Evolutionary conservation across 2,329 filamentous ascomycete species (phyloP), one percentile per base, ranked within the genome.

Genomic region (Aspergillus aculeatus): DNA sequence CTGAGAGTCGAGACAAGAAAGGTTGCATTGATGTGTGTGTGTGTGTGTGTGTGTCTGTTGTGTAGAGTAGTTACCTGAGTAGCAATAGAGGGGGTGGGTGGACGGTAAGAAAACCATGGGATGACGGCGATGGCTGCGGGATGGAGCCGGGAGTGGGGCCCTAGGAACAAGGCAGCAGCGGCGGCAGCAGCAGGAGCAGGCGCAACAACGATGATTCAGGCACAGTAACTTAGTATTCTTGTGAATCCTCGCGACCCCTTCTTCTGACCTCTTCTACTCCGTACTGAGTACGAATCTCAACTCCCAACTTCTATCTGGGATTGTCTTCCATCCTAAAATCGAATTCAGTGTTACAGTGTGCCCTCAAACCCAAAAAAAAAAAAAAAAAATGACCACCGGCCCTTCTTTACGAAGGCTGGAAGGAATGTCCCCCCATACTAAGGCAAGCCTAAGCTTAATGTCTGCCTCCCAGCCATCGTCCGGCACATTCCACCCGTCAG

Each of bases 81-180:
- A 26, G 23, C 23, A 23, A 23, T 23, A 23, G 23, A 23, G 23
- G 23, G 23, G 7, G 26, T 26, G 26, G 26, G 26, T 26, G 26
- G 26, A 26, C 7, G 47, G 50, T 38, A 47, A 58, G 41, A 49
- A 58, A 58, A 58, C 32, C 32, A 44, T 19, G 38, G 38, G 38
- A 44, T 44, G 38, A 44, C 38, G 38, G 38, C 38, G 16, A 19
- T 16, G 14, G 38, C 14, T 44, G 38, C 38, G 38, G 38, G 38
- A 38, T 50, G 26, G 29, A 31, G 4, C 50, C 21, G 26, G 12
- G 16, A 44, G 38, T 44, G 38, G 38, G 19, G 38, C 38, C 38
- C 38, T 19, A 44, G 57, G 57, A 59, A 47, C 57, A 41, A 35
- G 21, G 51, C 51, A 50, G 24, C 54, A 49, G 51, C 51, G 50